These are phyloP conservation scores for Boletus sensibilis DNA, from an alignment of 768 basidiomycete genomes.

Conservation along the genomic window DNA sequence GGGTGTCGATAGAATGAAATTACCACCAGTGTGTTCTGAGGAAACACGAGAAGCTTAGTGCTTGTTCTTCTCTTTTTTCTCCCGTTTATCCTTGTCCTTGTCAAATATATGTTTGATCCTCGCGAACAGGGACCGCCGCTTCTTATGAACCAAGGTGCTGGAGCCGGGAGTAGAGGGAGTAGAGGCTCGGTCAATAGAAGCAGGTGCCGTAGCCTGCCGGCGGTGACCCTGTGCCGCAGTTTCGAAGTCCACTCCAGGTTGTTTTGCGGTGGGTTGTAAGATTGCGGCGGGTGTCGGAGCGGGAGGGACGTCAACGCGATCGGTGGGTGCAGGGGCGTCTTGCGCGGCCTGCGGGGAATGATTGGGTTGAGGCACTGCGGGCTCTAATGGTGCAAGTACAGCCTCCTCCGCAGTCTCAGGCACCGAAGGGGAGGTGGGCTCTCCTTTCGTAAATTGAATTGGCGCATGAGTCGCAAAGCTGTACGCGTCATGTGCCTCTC, in stretches of 20 bases:
- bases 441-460: conserved; percentile 4
- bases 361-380: background rate
- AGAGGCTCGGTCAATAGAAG: background rate
- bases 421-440: background rate
- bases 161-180: conserved; percentile 33
- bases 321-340: background rate
- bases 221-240: background rate
- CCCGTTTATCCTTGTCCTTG: conserved; percentile 44
- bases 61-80: conserved; percentile 35
- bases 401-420: conserved; percentile 1
- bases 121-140: conserved; percentile 51
- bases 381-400: background rate
- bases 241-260: background rate
- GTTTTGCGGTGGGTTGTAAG: background rate
- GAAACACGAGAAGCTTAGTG: conserved; percentile 3
- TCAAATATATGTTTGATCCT: conserved; percentile 55
- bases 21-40: background rate
- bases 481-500: conserved; percentile 5
- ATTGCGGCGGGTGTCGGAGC: background rate
- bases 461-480: conserved; percentile 24
- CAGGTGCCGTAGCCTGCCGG: background rate
- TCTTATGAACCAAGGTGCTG: conserved; percentile 43
- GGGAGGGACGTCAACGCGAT: background rate
- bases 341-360: background rate
- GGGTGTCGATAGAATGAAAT: background rate